Conservation (phyloP, 202 grass and related monocot genomes). For the Saccharum hybrid region DNA sequence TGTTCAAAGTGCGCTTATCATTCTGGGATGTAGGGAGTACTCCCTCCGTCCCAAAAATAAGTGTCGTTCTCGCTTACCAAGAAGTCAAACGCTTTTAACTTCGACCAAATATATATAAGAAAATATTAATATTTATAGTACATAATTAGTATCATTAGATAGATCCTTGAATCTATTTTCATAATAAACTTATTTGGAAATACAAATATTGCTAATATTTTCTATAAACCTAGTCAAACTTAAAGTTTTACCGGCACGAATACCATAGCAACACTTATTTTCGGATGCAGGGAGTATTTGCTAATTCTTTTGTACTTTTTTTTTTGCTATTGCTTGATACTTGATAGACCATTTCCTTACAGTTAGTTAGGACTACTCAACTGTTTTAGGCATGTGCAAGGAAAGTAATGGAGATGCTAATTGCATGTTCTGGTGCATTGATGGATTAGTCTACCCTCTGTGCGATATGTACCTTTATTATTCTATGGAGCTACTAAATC, state of each 20-base stretch:
- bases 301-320: conserved; percentile 1
- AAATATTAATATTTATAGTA: no score
- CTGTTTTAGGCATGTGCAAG: background rate
- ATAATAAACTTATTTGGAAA: no score
- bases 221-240: no score
- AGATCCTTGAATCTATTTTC: no score
- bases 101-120: no score
- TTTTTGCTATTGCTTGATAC: background rate
- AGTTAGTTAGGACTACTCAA: background rate
- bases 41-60: no score
- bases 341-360: conserved; percentile 7
- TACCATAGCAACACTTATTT: no score
- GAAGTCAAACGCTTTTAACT: no score
- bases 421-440: conserved; percentile 14
- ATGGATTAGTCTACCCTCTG: background rate
- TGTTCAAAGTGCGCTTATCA: background rate
- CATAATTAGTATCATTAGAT: no score
- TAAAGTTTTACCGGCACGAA: no score
- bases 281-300: background rate
- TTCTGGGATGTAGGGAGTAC: background rate
- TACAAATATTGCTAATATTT: no score
- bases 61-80: no score
- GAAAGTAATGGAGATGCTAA: conserved; percentile 16
- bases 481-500: conserved; percentile 1
- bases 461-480: background rate